Percentiles rank a stretch among this genome's conserved stretches.
Evolutionary conservation across 345 rosid genomes (phyloP).

Genomic region (Eucalyptus sp.): DNA sequence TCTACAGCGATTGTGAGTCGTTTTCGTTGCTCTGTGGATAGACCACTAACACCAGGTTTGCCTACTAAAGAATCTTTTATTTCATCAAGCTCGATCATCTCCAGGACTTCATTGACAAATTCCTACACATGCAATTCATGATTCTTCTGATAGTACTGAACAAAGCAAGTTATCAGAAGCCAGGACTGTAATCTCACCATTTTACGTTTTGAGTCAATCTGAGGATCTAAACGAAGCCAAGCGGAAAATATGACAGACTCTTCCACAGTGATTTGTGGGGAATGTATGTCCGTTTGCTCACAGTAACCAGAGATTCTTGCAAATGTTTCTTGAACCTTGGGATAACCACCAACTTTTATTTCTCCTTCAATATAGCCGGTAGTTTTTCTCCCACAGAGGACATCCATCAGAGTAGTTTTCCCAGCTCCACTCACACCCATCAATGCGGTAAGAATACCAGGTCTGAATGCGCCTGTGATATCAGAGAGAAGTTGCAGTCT

Average conservation of each 20-base stretch:
- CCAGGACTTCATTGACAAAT: conserved; percentile 62
- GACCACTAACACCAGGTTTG: conserved; percentile 41
- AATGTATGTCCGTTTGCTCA: conserved; percentile 78
- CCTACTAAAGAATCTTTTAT: conserved; percentile 66
- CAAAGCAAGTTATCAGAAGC: background rate
- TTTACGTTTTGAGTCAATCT: conserved; percentile 42
- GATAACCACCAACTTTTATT: conserved; percentile 50
- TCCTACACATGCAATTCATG: conserved; percentile 16
- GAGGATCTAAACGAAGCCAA: conserved; percentile 61
- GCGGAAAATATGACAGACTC: conserved; percentile 79
- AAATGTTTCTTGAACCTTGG: conserved; percentile 60
- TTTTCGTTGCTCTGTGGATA: conserved; percentile 78
- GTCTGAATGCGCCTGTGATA: background rate
- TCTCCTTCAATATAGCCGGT: conserved; percentile 65
- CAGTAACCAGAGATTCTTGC: conserved; percentile 83
- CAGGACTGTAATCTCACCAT: conserved; percentile 10
- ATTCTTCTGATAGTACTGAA: background rate
- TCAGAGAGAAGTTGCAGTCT: conserved; percentile 20
- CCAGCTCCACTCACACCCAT: background rate
- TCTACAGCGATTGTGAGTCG: conserved; percentile 71
- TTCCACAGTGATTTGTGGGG: conserved; percentile 56
- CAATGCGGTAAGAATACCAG: background rate
- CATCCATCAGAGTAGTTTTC: background rate
- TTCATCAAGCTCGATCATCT: conserved; percentile 60
- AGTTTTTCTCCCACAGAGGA: conserved; percentile 60